Conservation (phyloP, 2,329 filamentous ascomycete species). For the Colletotrichum lini region DNA sequence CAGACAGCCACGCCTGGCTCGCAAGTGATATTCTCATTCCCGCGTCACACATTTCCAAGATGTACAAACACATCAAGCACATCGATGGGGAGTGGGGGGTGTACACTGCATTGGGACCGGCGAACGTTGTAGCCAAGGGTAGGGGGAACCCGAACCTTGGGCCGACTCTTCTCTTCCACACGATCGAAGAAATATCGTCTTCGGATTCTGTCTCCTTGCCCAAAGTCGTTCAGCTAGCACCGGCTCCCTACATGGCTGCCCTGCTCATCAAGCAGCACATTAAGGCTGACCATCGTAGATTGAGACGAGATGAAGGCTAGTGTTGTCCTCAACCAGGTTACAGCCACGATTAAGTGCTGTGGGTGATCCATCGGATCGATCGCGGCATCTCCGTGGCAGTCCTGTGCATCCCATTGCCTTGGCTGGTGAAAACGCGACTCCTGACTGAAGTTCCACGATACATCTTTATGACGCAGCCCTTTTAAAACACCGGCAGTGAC, state of each 20-base stretch:
- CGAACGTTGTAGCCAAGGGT: not conserved
- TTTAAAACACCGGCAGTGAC: not conserved
- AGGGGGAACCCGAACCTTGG: slow-evolving; percentile 30
- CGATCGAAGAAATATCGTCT: not conserved
- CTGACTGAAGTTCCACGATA: not conserved
- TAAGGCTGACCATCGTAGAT: not conserved
- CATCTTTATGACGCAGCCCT: not conserved
- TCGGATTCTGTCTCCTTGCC: not conserved
- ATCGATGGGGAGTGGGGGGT: too few species aligned
- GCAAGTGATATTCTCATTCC: not conserved
- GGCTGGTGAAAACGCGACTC: slow-evolving; percentile 8
- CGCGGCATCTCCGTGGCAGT: not conserved
- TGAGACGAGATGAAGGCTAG: not conserved
- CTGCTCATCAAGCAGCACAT: not conserved
- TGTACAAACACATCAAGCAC: not conserved
- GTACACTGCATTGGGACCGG: too few species aligned
- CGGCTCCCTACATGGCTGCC: not conserved
- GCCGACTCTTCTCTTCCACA: slow-evolving; percentile 3
- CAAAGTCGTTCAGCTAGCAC: not conserved
- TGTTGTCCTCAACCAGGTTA: not conserved
- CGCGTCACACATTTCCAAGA: not conserved
- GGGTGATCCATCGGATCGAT: not conserved
- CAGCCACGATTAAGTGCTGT: not conserved
- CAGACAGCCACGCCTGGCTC: not conserved
- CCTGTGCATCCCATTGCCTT: not conserved